Evolutionary conservation across 1,139 yeast species (phyloP).

Genomic region (Nakaseomyces sp.): DNA sequence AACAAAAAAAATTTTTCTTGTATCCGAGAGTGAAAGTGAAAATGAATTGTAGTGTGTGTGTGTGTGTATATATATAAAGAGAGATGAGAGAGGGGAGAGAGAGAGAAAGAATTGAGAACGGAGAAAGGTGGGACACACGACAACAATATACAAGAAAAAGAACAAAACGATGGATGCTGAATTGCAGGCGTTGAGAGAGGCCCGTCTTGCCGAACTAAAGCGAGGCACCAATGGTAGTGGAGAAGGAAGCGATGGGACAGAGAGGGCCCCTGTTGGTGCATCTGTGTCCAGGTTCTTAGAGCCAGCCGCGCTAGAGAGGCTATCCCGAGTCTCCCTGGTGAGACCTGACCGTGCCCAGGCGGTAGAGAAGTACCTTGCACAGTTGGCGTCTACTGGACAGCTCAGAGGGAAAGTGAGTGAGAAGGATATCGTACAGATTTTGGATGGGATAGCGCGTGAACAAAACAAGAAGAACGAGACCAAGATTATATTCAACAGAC

Average conservation of each 20-base stretch:
- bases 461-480: slow-evolving; percentile 53
- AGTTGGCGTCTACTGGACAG: slow-evolving; percentile 73
- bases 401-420: slow-evolving; percentile 65
- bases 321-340: slow-evolving; percentile 79
- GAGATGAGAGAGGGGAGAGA: too few relatives aligned
- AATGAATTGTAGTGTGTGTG: too few relatives aligned
- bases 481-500: slow-evolving; percentile 50
- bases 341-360: slow-evolving; percentile 85
- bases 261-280: slow-evolving; percentile 19
- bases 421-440: slow-evolving; percentile 68
- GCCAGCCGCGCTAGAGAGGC: slow-evolving; percentile 77
- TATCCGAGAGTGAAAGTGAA: too few relatives aligned
- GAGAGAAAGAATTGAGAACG: too few relatives aligned
- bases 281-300: slow-evolving; percentile 61
- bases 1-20: too few relatives aligned
- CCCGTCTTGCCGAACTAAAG: slow-evolving; percentile 76
- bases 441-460: slow-evolving; percentile 77
- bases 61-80: too few relatives aligned
- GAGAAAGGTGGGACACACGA: neutral
- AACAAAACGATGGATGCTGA: slow-evolving; percentile 50
- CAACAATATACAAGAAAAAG: neutral
- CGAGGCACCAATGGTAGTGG: slow-evolving; percentile 26
- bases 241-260: too few relatives aligned
- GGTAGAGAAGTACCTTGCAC: slow-evolving; percentile 74
- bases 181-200: slow-evolving; percentile 79